These are phyloP conservation scores for Colletotrichum shisoi DNA, from an alignment of 2,329 filamentous ascomycete genomes.

Conservation along the genomic window DNA sequence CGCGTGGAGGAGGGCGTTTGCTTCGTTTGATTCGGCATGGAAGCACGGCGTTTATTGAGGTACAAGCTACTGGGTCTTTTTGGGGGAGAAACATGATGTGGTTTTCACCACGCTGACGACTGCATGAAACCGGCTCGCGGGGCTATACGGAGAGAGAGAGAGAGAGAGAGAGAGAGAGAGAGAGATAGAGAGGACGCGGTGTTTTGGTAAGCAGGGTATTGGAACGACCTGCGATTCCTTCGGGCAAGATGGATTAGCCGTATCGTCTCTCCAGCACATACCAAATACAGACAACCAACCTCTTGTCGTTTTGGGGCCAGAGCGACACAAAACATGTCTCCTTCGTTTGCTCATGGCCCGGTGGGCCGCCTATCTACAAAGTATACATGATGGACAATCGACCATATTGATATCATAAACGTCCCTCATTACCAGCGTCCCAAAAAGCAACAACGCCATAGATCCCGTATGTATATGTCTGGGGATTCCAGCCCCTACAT, in stretches of 20 bases:
- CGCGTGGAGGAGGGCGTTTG: neutral
- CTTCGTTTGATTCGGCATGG: slow-evolving; percentile 39
- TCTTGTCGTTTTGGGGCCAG: neutral
- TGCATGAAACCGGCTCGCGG: slow-evolving; percentile 27
- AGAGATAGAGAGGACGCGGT: neutral
- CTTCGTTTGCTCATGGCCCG: slow-evolving; percentile 13
- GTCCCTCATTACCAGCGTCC: slow-evolving; percentile 18
- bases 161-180: too few relatives aligned
- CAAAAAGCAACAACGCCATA: slow-evolving; percentile 25
- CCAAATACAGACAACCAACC: neutral
- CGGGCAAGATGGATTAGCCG: neutral
- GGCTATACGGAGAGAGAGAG: neutral
- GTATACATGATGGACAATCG: slow-evolving; percentile 16
- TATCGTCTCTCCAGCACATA: slow-evolving; percentile 1
- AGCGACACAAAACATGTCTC: neutral
- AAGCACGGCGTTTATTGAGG: slow-evolving; percentile 23
- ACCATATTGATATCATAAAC: slow-evolving; percentile 24
- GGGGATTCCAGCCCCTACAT: neutral
- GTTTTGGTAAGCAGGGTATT: slow-evolving; percentile 1
- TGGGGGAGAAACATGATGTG: slow-evolving; percentile 9
- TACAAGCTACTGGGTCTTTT: neutral
- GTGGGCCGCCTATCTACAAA: slow-evolving; percentile 13
- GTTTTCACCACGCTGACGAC: slow-evolving; percentile 27
- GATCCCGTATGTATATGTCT: slow-evolving; percentile 6
- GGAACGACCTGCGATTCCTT: slow-evolving; percentile 1